Base-by-base conservation (phyloP, 2,329 filamentous ascomycete species). In the Cercospora sesami region DNA sequence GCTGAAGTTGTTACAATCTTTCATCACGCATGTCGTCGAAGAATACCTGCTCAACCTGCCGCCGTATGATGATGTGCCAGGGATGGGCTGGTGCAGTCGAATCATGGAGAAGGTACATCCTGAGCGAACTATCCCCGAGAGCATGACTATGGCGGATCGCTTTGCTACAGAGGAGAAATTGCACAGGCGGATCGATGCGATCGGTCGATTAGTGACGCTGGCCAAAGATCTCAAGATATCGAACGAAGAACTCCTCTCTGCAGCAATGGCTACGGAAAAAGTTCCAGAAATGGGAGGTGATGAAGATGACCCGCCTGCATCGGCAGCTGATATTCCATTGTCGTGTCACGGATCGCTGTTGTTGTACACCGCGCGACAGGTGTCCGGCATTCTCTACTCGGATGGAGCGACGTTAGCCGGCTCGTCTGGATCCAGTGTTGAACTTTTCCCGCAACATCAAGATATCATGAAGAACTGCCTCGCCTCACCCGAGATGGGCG, bases 11-110 rank as follows among this genome's bases (percentile, higher is more conserved):
- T 80, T 94, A 26, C 89, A 92, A 75, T 89, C 89, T 1, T 94
- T 95, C 77, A 84, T 92, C n/a, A 92, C 90, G 0, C 91, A 91
- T 75, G 81, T 94, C 18, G 80, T 94, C 10, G 91, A 94, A 76
- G 86, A 90, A 57, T 94, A 92, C 72, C 85, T 92, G 69, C 88
- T 86, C n/a, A 80, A 81, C 6, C 71, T 85, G 18, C 62, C 73
- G 18, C 75, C 76, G 4, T 78, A 80, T 4, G 81, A 82, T 23
- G 82, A 84, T 73, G 79, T 83, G 5, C 82, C 83, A 1, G 84
- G 83, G 5, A 75, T 85, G 59, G 81, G 82, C 2, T 85, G 83
- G 83, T 80, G 81, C 5, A 83, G 79, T 70, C 78, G 91, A 61
- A 78, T 93, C 65, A 83, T 91, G 69, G 91, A 94, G 78, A 88